Conservation (phyloP, 768 basidiomycete genomes). For the Phaeotremella fagi region DNA sequence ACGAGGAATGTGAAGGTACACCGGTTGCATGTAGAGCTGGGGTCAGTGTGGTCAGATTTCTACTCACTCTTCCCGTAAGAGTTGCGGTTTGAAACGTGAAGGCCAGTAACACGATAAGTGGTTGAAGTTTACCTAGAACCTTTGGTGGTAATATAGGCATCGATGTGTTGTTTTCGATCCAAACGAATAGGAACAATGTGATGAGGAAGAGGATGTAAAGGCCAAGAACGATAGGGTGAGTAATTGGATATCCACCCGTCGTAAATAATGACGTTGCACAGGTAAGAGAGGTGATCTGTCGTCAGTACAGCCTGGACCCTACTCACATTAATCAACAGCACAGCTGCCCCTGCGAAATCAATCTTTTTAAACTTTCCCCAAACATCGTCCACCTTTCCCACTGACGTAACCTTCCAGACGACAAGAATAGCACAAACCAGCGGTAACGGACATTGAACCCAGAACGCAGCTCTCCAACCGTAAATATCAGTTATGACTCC, state of each 20-base stretch:
- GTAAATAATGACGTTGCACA: background rate
- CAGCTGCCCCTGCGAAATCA: background rate
- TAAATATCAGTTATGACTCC: background rate
- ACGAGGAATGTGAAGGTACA: no score
- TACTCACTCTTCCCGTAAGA: no score
- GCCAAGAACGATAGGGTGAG: background rate
- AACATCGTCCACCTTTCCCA: background rate
- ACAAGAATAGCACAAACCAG: background rate
- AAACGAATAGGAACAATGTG: background rate
- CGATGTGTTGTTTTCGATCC: background rate
- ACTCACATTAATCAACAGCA: background rate
- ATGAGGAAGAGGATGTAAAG: background rate
- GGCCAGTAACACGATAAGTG: no score
- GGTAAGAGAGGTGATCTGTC: background rate
- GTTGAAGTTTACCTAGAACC: no score
- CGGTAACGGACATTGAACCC: background rate
- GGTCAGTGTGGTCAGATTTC: no score
- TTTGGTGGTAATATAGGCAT: background rate
- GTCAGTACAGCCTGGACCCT: background rate
- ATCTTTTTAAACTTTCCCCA: background rate
- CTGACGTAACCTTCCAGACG: background rate
- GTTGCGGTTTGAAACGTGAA: no score
- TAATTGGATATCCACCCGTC: background rate
- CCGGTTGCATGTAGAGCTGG: no score
- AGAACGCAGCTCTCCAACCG: background rate